A percentile compares a stretch with the other conserved stretches of the same genome.
Conservation (phyloP, 257 asterid species). For the Catharanthus roseus region DNA sequence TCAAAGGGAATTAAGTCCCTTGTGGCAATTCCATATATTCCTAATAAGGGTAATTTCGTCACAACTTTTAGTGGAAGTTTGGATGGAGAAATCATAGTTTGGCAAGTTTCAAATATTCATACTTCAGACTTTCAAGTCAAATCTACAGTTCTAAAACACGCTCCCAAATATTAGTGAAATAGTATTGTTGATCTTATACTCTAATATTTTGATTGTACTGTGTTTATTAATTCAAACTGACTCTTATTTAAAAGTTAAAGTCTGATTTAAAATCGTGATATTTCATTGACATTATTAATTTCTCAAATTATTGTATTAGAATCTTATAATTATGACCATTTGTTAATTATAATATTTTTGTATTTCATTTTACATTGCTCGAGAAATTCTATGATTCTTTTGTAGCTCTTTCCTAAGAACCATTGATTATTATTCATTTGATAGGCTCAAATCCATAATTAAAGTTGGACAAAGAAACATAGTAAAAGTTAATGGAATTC, state of each 20-base stretch:
- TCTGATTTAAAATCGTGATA: no score
- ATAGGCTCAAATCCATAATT: not conserved
- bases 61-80: constrained; percentile 50
- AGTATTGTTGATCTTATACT: not conserved
- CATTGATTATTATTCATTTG: not conserved
- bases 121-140: constrained; percentile 1
- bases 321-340: no score
- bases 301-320: no score
- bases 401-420: not conserved
- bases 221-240: not conserved
- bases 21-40: constrained; percentile 21
- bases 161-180: no score
- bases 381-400: not conserved
- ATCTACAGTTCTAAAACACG: not conserved
- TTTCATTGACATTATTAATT: no score
- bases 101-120: constrained; percentile 41
- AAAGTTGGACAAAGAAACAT: not conserved
- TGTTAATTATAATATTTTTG: no score
- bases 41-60: constrained; percentile 20
- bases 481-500: not conserved
- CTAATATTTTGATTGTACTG: not conserved
- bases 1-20: constrained; percentile 40
- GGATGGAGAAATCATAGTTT: constrained; percentile 55
- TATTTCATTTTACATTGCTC: not conserved
- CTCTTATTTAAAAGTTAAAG: no score